These are phyloP conservation scores for Cucurbita argyrosperma DNA, from an alignment of 306 rosid species.

Conservation along the genomic window DNA sequence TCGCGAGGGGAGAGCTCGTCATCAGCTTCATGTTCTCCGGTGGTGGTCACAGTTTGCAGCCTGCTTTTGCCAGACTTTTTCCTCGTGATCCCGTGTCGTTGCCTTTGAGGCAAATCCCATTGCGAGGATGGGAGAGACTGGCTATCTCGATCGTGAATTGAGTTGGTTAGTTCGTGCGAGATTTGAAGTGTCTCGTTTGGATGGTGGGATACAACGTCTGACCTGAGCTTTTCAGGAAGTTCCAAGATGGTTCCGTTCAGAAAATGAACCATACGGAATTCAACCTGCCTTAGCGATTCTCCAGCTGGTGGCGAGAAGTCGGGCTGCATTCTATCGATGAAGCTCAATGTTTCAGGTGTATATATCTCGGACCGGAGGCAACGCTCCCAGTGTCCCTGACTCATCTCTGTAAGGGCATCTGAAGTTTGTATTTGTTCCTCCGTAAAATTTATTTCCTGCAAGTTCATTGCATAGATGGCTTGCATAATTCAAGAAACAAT, in stretches of 20 bases:
- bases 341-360: constrained; percentile 51
- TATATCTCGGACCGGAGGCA: constrained; percentile 79
- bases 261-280: constrained; percentile 70
- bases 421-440: constrained; percentile 71
- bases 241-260: constrained; percentile 57
- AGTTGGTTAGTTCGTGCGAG: constrained; percentile 44
- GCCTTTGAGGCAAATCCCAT: constrained; percentile 57
- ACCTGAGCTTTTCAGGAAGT: constrained; percentile 62
- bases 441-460: constrained; percentile 55
- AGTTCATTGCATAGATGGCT: background rate
- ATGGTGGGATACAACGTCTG: constrained; percentile 30
- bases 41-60: constrained; percentile 68
- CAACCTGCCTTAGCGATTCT: constrained; percentile 89
- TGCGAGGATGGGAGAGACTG: constrained; percentile 34
- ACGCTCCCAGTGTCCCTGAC: constrained; percentile 97
- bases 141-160: constrained; percentile 58
- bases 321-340: constrained; percentile 70
- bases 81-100: constrained; percentile 55
- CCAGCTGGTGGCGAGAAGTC: constrained; percentile 91
- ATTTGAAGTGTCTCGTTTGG: constrained; percentile 58
- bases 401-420: constrained; percentile 73
- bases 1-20: constrained; percentile 59
- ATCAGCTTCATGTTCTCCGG: constrained; percentile 58
- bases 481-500: background rate
- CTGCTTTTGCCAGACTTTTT: constrained; percentile 92